These are phyloP conservation scores for Pichia paraexigua DNA, from an alignment of 805 yeast genomes.

Conservation along the genomic window DNA sequence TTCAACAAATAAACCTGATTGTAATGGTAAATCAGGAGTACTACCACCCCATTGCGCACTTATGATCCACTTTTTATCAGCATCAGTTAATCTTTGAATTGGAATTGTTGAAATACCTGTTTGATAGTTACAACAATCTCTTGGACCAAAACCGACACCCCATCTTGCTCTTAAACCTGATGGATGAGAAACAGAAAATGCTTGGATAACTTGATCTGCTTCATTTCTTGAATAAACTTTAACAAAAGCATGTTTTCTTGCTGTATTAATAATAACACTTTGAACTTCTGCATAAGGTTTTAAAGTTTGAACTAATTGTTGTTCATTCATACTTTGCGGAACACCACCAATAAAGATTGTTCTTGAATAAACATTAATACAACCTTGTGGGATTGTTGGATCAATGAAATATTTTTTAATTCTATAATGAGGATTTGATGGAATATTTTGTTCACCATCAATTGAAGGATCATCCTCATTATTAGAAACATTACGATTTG, in stretches of 20 bases:
- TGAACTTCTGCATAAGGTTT: constrained; percentile 90
- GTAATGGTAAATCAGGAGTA: constrained; percentile 68
- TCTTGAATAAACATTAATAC: constrained; percentile 77
- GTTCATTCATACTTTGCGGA: constrained; percentile 73
- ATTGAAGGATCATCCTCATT: constrained; percentile 22
- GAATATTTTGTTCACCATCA: constrained; percentile 56
- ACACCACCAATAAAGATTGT: constrained; percentile 94
- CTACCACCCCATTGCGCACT: constrained; percentile 97
- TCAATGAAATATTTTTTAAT: constrained; percentile 69
- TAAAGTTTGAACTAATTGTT: constrained; percentile 57
- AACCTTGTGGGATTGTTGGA: constrained; percentile 63
- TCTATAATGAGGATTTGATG: constrained; percentile 69
- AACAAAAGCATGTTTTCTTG: constrained; percentile 92
- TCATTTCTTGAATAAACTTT: constrained; percentile 87
- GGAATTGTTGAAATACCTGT: constrained; percentile 87
- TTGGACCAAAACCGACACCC: constrained; percentile 99
- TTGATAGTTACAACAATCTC: constrained; percentile 95
- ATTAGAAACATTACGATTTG: constrained; percentile 24
- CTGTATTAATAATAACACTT: constrained; percentile 77
- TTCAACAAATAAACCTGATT: constrained; percentile 75
- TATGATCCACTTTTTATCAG: constrained; percentile 84
- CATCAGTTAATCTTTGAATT: constrained; percentile 80
- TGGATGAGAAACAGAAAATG: constrained; percentile 58
- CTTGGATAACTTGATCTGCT: constrained; percentile 74
- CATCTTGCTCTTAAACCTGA: constrained; percentile 78